Evolutionary conservation across 495 filamentous ascomycete species (phyloP), one percentile per base, ranked within the genome.

Genomic region (Penicillium pulvis): DNA sequence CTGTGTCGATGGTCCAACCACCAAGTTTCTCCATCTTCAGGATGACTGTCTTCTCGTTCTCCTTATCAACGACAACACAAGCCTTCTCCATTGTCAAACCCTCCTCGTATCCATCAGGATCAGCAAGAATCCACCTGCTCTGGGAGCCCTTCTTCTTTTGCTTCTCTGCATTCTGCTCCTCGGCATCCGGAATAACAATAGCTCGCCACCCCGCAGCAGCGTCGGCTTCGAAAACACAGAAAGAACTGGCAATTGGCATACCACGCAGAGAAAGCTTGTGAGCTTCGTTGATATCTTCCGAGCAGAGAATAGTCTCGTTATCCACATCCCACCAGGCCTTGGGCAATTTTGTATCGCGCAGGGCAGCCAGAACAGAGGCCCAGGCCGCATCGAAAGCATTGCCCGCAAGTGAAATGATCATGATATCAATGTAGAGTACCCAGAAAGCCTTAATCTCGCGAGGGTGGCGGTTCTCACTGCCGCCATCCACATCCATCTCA

Each of bases 101-200:
- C 75, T 97, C 94, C 74, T 98, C 94, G 59, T 94, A 87, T 31
- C 88, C 83, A 81, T 98, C 94, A 36, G 90, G 90, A 75, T 98
- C 94, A 11, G 87, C 84, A 51, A 98, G 71, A 3, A 97, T 73
- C 91, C 90, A 94, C 48, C 79, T 81, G 69, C 81, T 74, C 46
- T 79, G 79, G n/a, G 61, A 54, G 5, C 69, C 75, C 71, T 65
- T 74, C 57, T 53, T 66, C 46, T 68, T 63, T 30, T 77, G 77
- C 42, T 74, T 81, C 57, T 71, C 74, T 3, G 33, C 33, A 12
- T 12, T 36, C 33, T 12, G 33, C 58, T 76, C 73, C 17, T 80
- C 77, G 9, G 70, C 74, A 61, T 75, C 66, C 3, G 74, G 75
- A 53, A 79, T 64, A 45, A 75, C 67, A 23, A 72, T 69, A 24